Evolutionary conservation across 805 yeast genomes (phyloP).

Genomic region (Cyberlindnera amylophila): DNA sequence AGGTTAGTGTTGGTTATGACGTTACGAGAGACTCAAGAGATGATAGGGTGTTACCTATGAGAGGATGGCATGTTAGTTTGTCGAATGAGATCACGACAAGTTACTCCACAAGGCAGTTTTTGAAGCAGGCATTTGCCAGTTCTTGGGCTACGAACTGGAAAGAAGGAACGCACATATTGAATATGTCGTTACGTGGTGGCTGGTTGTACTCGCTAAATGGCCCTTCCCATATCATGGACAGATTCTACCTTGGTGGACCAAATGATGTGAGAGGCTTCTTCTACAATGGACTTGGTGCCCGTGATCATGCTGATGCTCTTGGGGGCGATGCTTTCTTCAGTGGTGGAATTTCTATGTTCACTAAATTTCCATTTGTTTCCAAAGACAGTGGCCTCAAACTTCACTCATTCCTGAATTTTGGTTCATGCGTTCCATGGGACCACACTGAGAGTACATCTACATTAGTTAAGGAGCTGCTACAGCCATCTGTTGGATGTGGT

Average conservation of each 20-base stretch:
- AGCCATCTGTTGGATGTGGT: slow-evolving; percentile 53
- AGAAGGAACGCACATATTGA: slow-evolving; percentile 42
- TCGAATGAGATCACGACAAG: slow-evolving; percentile 40
- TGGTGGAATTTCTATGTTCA: slow-evolving; percentile 53
- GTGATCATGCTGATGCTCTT: slow-evolving; percentile 47
- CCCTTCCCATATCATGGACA: slow-evolving; percentile 60
- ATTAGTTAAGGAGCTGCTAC: slow-evolving; percentile 28
- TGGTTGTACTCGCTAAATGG: slow-evolving; percentile 40
- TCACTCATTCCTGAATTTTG: slow-evolving; percentile 65
- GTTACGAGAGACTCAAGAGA: slow-evolving; percentile 40
- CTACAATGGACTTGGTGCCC: slow-evolving; percentile 63
- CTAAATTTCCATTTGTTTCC: slow-evolving; percentile 53
- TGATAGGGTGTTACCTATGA: slow-evolving; percentile 38
- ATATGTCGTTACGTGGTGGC: slow-evolving; percentile 51
- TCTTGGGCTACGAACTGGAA: slow-evolving; percentile 28
- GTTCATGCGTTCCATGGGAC: slow-evolving; percentile 47
- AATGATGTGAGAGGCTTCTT: slow-evolving; percentile 69
- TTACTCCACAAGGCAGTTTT: slow-evolving; percentile 28
- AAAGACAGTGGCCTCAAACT: slow-evolving; percentile 51
- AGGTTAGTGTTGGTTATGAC: slow-evolving; percentile 46
- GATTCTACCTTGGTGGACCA: slow-evolving; percentile 81
- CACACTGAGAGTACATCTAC: slow-evolving; percentile 21
- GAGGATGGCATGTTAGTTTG: slow-evolving; percentile 38
- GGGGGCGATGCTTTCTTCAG: slow-evolving; percentile 68
- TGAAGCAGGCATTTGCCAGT: slow-evolving; percentile 35